A percentile compares a stretch with the other conserved stretches of the same genome.
Conservation (phyloP, 108 stramenopile genomes). For the Cyclostephanos invisitatus region DNA sequence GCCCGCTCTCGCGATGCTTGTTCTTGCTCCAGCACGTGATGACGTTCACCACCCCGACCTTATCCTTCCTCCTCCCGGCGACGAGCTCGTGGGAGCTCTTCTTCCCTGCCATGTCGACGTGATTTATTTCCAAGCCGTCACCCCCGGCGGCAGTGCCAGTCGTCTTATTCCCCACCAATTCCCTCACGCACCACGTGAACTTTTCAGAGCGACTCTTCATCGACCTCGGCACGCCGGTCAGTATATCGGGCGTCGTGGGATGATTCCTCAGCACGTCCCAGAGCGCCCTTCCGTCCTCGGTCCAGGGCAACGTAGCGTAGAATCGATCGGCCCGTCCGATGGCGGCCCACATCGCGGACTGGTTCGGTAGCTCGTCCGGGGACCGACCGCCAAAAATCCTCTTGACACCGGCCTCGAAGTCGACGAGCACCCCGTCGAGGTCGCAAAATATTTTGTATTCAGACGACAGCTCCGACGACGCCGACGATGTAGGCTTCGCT, state of each 20-base stretch:
- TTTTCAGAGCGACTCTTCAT: conserved; percentile 56
- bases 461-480: conserved; percentile 4
- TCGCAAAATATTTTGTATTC: conserved; percentile 75
- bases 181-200: conserved; percentile 70
- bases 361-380: conserved; percentile 39
- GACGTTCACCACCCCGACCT: conserved; percentile 49
- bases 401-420: conserved; percentile 73
- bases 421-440: conserved; percentile 79
- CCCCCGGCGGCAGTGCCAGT: too few relatives aligned
- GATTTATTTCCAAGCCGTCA: conserved; percentile 25
- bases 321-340: conserved; percentile 48
- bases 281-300: conserved; percentile 59
- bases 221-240: conserved; percentile 65
- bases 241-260: conserved; percentile 53
- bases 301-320: conserved; percentile 73
- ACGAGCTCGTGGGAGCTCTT: conserved; percentile 43
- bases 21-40: conserved; percentile 85
- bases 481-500: not conserved
- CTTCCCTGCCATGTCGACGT: conserved; percentile 71
- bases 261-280: conserved; percentile 55
- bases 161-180: conserved; percentile 45
- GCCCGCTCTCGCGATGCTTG: conserved; percentile 68
- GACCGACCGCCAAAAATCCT: conserved; percentile 38
- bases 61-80: conserved; percentile 29
- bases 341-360: conserved; percentile 56